These are phyloP conservation scores for Geotrichum europaeum DNA, from an alignment of 1,139 yeast species.

Conservation along the genomic window DNA sequence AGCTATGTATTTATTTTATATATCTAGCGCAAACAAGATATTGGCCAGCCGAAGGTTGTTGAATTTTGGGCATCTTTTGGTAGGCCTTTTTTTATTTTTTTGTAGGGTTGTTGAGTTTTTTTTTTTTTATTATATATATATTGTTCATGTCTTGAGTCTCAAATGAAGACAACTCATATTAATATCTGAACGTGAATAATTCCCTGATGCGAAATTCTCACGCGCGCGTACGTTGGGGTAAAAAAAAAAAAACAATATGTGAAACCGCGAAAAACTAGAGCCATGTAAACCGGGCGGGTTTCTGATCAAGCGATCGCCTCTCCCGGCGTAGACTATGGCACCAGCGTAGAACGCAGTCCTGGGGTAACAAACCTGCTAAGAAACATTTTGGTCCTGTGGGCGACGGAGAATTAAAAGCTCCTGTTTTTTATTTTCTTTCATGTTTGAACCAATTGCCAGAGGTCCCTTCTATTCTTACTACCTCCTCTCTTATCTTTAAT, in stretches of 20 bases:
- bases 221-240: too few relatives aligned
- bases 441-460: not conserved
- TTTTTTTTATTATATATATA: not conserved
- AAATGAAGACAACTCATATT: too few relatives aligned
- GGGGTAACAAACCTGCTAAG: not conserved
- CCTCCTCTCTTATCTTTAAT: not conserved
- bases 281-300: not conserved
- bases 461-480: not conserved
- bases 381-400: too few relatives aligned
- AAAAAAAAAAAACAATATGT: not conserved
- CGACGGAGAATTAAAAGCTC: not conserved
- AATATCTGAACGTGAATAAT: too few relatives aligned
- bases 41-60: not conserved
- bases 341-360: slow-evolving; percentile 1
- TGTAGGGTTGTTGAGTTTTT: not conserved
- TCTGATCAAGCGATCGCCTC: not conserved
- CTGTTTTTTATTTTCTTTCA: not conserved
- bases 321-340: not conserved
- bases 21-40: too few relatives aligned
- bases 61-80: not conserved
- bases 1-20: too few relatives aligned
- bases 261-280: too few relatives aligned
- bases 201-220: too few relatives aligned
- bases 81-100: not conserved
- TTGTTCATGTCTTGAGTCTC: too few relatives aligned